phyloP scores from a whole-genome alignment of 2,329 filamentous ascomycete genomes.

The Beauveria brongniartii region DNA sequence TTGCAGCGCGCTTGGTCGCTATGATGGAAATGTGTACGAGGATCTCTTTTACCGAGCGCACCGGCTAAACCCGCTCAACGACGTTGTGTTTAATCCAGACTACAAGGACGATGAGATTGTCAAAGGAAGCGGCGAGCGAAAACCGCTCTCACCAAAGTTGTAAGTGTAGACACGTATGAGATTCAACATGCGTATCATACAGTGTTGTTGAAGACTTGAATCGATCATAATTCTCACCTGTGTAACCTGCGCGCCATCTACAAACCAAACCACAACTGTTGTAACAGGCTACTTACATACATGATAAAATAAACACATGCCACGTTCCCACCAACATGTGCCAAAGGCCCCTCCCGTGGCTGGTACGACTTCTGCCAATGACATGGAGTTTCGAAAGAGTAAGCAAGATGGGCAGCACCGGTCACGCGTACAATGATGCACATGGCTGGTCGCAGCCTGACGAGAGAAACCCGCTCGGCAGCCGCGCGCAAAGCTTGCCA shows the following conservation, averaged over 20 bases:
- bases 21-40: slow-evolving; percentile 69
- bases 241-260: too few species aligned
- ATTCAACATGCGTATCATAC: neutral
- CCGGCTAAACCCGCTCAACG: slow-evolving; percentile 66
- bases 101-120: slow-evolving; percentile 34
- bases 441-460: neutral
- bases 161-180: neutral
- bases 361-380: neutral
- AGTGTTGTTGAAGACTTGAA: too few species aligned
- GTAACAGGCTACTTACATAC: too few species aligned
- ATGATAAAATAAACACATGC: too few species aligned
- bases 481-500: neutral
- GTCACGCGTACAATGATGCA: neutral
- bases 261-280: too few species aligned
- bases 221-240: too few species aligned
- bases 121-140: slow-evolving; percentile 8
- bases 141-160: slow-evolving; percentile 2
- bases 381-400: neutral
- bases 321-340: too few species aligned
- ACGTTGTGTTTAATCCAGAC: slow-evolving; percentile 64
- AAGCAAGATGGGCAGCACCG: neutral
- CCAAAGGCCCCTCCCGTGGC: neutral
- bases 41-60: slow-evolving; percentile 67
- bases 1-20: slow-evolving; percentile 49
- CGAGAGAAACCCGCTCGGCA: neutral